A percentile compares a stretch with the other conserved stretches of the same genome.
Conservation (phyloP, 2,329 filamentous ascomycete genomes). For the Pseudogymnoascus sp. region DNA sequence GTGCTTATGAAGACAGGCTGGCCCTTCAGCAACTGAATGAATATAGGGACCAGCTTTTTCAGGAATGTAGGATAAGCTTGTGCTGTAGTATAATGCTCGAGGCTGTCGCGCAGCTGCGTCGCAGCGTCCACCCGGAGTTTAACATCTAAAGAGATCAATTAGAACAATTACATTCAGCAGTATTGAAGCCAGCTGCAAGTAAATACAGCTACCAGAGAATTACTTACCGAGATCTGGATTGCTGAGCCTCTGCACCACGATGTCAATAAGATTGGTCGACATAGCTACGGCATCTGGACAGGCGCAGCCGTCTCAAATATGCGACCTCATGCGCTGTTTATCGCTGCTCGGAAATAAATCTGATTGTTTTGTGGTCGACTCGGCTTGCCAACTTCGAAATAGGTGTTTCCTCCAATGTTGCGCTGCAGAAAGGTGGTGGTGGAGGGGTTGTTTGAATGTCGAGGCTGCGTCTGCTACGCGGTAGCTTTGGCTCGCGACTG, state of each 20-base stretch:
- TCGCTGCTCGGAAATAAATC: not conserved
- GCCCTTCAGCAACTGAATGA: conserved; percentile 76
- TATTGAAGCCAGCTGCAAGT: not conserved
- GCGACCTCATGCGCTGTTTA: conserved; percentile 8
- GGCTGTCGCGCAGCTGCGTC: conserved; percentile 78
- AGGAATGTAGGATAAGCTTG: conserved; percentile 74
- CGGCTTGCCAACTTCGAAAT: not conserved
- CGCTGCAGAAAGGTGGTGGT: conserved; percentile 1
- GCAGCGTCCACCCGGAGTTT: conserved; percentile 77
- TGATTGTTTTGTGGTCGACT: not conserved
- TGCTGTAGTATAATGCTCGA: conserved; percentile 79
- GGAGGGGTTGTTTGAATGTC: conserved; percentile 7
- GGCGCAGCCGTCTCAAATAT: conserved; percentile 7
- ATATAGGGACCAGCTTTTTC: conserved; percentile 80
- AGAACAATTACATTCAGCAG: conserved; percentile 16
- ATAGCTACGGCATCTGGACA: conserved; percentile 8
- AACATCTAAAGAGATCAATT: conserved; percentile 50
- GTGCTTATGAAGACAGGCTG: conserved; percentile 86
- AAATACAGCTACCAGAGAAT: not conserved
- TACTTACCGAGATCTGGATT: conserved; percentile 32
- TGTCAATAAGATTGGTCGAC: conserved; percentile 54
- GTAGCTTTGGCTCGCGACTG: conserved; percentile 7
- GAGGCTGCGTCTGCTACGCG: conserved; percentile 6
- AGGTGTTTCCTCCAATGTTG: conserved; percentile 2
- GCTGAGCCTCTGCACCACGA: conserved; percentile 56